These are phyloP conservation scores for Lippia alba DNA, from an alignment of 305 asterid genomes.

Conservation along the genomic window DNA sequence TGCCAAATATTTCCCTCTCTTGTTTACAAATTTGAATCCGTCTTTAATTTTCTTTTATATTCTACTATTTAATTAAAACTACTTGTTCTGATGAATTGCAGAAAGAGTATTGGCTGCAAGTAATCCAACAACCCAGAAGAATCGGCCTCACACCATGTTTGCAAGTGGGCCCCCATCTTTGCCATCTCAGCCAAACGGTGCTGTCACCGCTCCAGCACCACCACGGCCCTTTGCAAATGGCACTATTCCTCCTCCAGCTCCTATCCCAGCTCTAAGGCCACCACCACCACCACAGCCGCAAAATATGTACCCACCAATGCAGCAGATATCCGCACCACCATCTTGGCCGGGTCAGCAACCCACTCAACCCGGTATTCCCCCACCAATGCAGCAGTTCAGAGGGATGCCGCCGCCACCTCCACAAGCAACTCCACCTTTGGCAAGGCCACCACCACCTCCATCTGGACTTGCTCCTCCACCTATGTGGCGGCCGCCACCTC, in stretches of 20 bases:
- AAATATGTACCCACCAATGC: constrained; percentile 64
- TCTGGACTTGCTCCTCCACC: constrained; percentile 61
- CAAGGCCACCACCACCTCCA: constrained; percentile 80
- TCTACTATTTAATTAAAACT: background rate
- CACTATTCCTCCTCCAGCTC: constrained; percentile 71
- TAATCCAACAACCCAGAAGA: constrained; percentile 74
- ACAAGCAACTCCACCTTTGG: constrained; percentile 49
- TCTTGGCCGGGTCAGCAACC: constrained; percentile 80
- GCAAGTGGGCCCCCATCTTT: constrained; percentile 92
- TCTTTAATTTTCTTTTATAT: background rate
- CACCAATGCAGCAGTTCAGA: constrained; percentile 70
- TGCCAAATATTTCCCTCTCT: background rate
- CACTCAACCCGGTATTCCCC: constrained; percentile 52
- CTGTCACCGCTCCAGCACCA: constrained; percentile 56
- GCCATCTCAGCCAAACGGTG: constrained; percentile 64
- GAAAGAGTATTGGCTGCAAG: constrained; percentile 90
- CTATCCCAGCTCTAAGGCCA: constrained; percentile 56
- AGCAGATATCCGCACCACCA: constrained; percentile 67
- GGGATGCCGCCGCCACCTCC: constrained; percentile 78
- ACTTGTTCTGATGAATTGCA: constrained; percentile 44
- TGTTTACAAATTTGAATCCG: background rate
- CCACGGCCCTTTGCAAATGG: constrained; percentile 85
- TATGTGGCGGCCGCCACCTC: constrained; percentile 82
- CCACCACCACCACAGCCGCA: constrained; percentile 71
- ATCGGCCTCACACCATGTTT: constrained; percentile 92